Conservation (phyloP, 179 eudicot genomes). For the Silene noctiflora region DNA sequence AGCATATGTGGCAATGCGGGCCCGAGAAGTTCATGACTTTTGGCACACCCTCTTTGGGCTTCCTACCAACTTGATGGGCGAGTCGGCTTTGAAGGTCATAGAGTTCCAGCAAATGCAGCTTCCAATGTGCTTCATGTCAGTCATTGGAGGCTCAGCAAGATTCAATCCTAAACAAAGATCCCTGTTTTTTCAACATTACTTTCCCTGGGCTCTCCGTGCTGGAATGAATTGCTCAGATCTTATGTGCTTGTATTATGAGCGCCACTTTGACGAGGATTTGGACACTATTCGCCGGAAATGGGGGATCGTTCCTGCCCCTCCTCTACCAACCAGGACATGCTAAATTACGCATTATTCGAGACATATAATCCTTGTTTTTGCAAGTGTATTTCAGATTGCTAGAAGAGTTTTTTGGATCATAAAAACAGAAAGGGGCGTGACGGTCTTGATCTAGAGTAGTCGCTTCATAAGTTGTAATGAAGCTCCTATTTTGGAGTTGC, state of each 20-base stretch:
- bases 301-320: conserved; percentile 87
- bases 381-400: not conserved
- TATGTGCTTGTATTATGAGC: conserved; percentile 80
- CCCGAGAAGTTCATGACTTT: conserved; percentile 93
- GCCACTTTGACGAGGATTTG: conserved; percentile 78
- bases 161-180: conserved; percentile 70
- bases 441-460: too few relatives aligned
- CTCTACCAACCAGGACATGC: conserved; percentile 24
- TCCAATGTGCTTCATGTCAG: conserved; percentile 92
- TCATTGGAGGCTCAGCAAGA: conserved; percentile 77
- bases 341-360: not conserved
- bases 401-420: too few relatives aligned
- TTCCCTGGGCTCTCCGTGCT: conserved; percentile 88
- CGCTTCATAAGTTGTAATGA: not conserved
- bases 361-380: not conserved
- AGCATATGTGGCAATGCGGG: conserved; percentile 84
- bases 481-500: not conserved
- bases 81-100: conserved; percentile 87
- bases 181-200: conserved; percentile 72
- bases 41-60: conserved; percentile 95
- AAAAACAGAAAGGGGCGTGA: too few relatives aligned
- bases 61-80: conserved; percentile 90
- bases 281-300: conserved; percentile 65
- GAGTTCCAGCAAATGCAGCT: conserved; percentile 97
- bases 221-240: conserved; percentile 68